Evolutionary conservation across 345 rosid species (phyloP), one percentile per base, ranked within the genome.

Genomic region (Psidium guajava): DNA sequence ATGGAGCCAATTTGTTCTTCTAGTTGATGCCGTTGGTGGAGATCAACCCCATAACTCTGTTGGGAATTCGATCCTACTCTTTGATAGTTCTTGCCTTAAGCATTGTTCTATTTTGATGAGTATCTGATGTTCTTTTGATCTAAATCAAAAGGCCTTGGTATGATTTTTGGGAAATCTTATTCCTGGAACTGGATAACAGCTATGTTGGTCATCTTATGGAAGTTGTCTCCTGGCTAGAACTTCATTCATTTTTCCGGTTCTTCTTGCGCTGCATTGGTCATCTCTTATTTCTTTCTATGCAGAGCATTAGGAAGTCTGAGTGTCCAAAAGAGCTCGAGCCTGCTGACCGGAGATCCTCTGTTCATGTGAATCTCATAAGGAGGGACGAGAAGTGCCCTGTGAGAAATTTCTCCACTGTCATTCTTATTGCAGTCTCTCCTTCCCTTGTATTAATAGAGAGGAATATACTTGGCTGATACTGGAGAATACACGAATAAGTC

Each of bases 241-340:
- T 69, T 36, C 13, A 18, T 69, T 69, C 28, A 14, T 59, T 64
- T 64, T 64, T 36, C 77, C 24, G 36, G 77, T 69, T 16, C 84
- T 24, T 82, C 44, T 82, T 40, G 54, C 32, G 40, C 55, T 82
- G 61, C 9, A 11, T 7, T 14, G 15, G 21, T 32, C 44, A 54
- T 82, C n/a, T 83, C n/a, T 77, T 28, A 36, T 56, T 20, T 75
- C 32, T 82, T 64, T 40, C 13, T 4, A 75, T 88, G 85, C 90
- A 97, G 98, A 97, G 99, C 91, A 97, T 97, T 87, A 89, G 92
- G 87, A 97, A 92, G 88, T 97, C 98, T 61, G 99, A 97, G 91
- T 97, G 99, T 83, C 99, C 99, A 3, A 94, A 92, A 86, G 99
- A 95, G 93, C 99, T 97, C 50, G 98, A 95, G 91, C 98, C 98